Base-by-base conservation (phyloP, 2,329 filamentous ascomycete species). In the Penicillium frequentans region DNA sequence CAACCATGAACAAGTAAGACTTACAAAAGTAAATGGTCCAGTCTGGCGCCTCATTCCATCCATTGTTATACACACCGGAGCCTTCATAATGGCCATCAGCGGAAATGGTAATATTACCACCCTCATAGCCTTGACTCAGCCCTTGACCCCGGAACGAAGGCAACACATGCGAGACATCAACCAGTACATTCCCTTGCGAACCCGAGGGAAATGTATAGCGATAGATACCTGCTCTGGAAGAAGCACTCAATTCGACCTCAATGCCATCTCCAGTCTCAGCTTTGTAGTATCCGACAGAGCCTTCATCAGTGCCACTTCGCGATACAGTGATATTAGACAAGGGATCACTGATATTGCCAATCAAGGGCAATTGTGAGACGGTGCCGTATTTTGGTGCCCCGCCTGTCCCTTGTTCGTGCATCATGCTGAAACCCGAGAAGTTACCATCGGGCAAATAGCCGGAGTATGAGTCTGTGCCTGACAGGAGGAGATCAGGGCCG, bases 341-440 rank as follows among this genome's bases (percentile, higher is more conserved):
- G 2, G 86, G 85, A 56, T 88, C 81, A 8, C 62, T 64, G 43
- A 86, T 70, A 16, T 67, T 68, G 0, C 83, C 83, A 0, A 81
- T 64, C 1, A 84, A 70, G 0, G 84, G 85, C 70, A 87, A 77
- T 70, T 87, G 85, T 1, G 83, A 77, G 31, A 87, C 82, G 1
- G 88, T 84, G 5, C 87, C 87, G 58, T 90, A 90, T 69, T 89
- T 90, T 1, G 87, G 86, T 1, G 85, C 85, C 1, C 87, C 87
- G 8, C 87, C 87, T 0, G 86, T 90, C 3, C 86, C 86, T 58
- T 82, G 84, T 67, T 88, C 85, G 62, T 88, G 86, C 65, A 88
- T 83, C 81, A 88, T 78, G 56, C 81, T 84, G 70, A 87, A 86
- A 19, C 83, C 85, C 2, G 80, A 83, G 61, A 87, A 82, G 31